Evolutionary conservation across 306 rosid genomes (phyloP).

Genomic region (Styphnolobium japonicum): DNA sequence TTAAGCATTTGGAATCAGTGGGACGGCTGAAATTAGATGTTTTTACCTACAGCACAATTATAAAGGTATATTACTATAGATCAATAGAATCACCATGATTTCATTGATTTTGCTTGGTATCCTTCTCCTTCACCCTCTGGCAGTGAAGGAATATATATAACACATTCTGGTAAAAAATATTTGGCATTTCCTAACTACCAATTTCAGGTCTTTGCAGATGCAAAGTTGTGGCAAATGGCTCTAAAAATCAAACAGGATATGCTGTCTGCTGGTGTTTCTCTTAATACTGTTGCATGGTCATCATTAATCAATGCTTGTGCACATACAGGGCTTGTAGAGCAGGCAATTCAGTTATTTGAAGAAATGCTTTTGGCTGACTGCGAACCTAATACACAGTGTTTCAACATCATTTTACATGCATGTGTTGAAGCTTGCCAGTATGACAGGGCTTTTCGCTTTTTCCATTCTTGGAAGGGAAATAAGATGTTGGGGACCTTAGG

Average conservation of each 20-base stretch:
- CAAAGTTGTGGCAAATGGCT: conserved; percentile 85
- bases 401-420: conserved; percentile 86
- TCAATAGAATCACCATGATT: conserved; percentile 14
- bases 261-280: conserved; percentile 79
- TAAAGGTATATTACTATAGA: conserved; percentile 58
- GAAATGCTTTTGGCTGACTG: conserved; percentile 87
- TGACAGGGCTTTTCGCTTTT: conserved; percentile 91
- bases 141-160: neutral
- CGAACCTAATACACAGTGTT: conserved; percentile 88
- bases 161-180: neutral
- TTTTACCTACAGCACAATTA: conserved; percentile 95
- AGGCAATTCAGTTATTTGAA: conserved; percentile 78
- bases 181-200: conserved; percentile 32
- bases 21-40: conserved; percentile 83
- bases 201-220: conserved; percentile 88
- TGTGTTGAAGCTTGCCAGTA: conserved; percentile 94
- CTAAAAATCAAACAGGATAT: conserved; percentile 81
- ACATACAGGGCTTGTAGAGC: conserved; percentile 89
- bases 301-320: conserved; percentile 93
- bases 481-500: conserved; percentile 38
- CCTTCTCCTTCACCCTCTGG: conserved; percentile 8
- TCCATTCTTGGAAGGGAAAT: conserved; percentile 69
- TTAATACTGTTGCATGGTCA: conserved; percentile 84
- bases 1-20: conserved; percentile 70
- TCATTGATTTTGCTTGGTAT: conserved; percentile 14